Base-by-base conservation (phyloP, 495 filamentous ascomycete species). In the Achaetomiella virescens region DNA sequence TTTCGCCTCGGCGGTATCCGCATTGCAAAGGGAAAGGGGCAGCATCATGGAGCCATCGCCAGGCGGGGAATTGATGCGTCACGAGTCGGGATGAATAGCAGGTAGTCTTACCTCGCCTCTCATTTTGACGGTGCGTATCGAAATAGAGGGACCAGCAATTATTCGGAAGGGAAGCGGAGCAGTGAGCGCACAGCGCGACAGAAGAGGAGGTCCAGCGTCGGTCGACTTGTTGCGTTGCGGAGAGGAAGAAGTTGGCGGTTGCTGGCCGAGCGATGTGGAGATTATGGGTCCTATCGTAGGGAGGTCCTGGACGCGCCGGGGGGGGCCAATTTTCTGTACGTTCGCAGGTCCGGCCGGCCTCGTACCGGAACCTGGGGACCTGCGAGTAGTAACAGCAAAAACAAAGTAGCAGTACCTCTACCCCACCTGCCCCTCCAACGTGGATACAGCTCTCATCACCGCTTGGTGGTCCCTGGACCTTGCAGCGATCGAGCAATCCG, bases 21-120 rank as follows among this genome's bases (percentile, higher is more conserved):
- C 49, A 15, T 25, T 41, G 52, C 21, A 29, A 52, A 51, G 25
- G 38, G 54, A 29, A 52, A 51, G 25, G 38, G 54, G 44, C 11
- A 17, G 12, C 6, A 11, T 0, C 25, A 27, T 9, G 29, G 40
- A 51, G 40, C 29, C 29, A 37, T 44, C 20, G 44, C 20, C 22
- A 17, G 21, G 25, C 35, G 33, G 7, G 40, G 45, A 15, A 38
- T 11, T 29, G 17, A 18, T n/a, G 15, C 38, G 38, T 31, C 15
- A 36, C n/a, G 46, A 22, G 29, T 42, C 17, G 14, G 18, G 17
- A 8, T 31, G 27, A 38, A 44, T 10, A n/a, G 43, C 14, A 17
- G 41, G 38, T 47, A 27, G 42, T 67, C 76, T 64, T 75, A 79
- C 77, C 70, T 79, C 77, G 64, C 77, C 77, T 70, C 76, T 75